Percentiles rank a stretch among this genome's conserved stretches.
Conservation (phyloP, 352 stramenopile species). For the Phytophthora cactorum region DNA sequence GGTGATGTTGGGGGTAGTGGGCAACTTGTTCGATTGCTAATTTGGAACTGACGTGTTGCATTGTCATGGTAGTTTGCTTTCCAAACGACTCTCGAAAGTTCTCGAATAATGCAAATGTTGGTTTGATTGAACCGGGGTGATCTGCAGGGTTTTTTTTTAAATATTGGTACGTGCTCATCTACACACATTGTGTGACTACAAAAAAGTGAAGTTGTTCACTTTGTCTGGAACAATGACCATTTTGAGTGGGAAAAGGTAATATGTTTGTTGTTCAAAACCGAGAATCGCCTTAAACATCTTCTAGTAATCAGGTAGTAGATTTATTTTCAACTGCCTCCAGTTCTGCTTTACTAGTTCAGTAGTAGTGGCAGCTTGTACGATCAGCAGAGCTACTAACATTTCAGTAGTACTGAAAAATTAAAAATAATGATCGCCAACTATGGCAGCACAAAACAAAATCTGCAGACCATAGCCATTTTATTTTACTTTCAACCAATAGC, state of each 20-base stretch:
- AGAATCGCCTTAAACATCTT: too few relatives aligned
- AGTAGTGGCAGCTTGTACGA: too few relatives aligned
- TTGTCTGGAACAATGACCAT: neutral
- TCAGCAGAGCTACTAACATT: too few relatives aligned
- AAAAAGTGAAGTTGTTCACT: neutral
- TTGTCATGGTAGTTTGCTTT: neutral
- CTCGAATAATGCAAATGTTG: neutral
- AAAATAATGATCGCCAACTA: too few relatives aligned
- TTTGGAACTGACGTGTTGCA: neutral
- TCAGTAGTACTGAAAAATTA: too few relatives aligned
- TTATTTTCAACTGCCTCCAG: too few relatives aligned
- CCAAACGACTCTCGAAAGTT: neutral
- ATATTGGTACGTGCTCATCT: neutral
- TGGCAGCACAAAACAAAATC: too few relatives aligned
- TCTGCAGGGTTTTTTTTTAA: neutral
- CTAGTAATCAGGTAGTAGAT: too few relatives aligned
- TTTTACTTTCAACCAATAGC: too few relatives aligned
- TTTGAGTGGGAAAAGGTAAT: neutral
- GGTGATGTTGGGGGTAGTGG: neutral
- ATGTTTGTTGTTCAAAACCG: too few relatives aligned
- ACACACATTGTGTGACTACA: neutral
- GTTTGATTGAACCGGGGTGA: neutral
- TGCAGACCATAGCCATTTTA: too few relatives aligned
- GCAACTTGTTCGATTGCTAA: neutral
- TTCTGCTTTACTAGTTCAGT: too few relatives aligned